Evolutionary conservation across 1,284 basidiomycete genomes (phyloP), one percentile per base, ranked within the genome.

Genomic region (Ganoderma lucidum): DNA sequence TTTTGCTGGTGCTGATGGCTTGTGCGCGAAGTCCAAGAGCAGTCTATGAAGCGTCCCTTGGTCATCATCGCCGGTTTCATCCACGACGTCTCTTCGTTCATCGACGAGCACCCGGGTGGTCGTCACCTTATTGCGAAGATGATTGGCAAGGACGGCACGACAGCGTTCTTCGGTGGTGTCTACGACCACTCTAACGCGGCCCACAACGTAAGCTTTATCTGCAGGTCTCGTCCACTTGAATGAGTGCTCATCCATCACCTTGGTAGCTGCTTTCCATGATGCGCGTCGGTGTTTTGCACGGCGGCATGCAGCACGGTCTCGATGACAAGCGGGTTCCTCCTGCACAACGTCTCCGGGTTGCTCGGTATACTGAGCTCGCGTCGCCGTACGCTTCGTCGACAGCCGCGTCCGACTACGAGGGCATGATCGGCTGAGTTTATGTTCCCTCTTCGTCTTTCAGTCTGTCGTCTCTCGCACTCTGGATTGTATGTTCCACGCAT

Each of bases 151-250:
- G 96, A 97, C 77, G 96, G 93, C 2, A 96, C 96, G 0, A 93
- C 94, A 0, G 95, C 96, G 3, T 97, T 98, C 87, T 96, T 96
- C 77, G 96, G 96, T 69, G 96, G 96, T 75, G 93, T 96, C 1
- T 96, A 97, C 79, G 94, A 97, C 73, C 96, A 97, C 79, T 96
- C 94, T 32, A 96, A 97, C 78, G 95, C 94, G 51, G 96, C 96
- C 2, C 93, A 96, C 82, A 94, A 94, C 75, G 91, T 93, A 78
- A 62, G 90, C 79, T 41, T 28, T 67, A 37, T 32, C 28, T 35
- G 6, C 4, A 3, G 3, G 32, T 65, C 37, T 64, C 23, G 0
- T 4, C 23, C 44, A 55, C 44, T 56, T 51, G 42, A 19, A n/a
- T 9, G 62, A 37, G 14, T 78, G 77, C 81, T 78, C 39, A 32